phyloP scores from a whole-genome alignment of 352 stramenopile species.

The Blastocystis sp. region DNA sequence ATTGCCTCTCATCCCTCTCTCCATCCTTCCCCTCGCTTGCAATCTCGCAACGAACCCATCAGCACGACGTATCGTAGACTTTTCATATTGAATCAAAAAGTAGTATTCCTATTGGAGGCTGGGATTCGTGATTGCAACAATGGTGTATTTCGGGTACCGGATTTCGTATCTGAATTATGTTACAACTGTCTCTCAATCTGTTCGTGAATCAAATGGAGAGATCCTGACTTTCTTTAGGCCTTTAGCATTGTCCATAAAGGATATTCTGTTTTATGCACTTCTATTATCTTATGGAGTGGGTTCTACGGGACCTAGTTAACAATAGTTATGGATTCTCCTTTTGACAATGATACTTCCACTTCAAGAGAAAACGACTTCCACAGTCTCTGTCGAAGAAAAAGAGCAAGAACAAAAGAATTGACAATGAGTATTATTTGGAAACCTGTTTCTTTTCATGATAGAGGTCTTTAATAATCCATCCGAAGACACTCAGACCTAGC shows the following conservation, averaged over 20 bases:
- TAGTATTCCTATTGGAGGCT: constrained; percentile 40
- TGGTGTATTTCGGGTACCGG: constrained; percentile 18
- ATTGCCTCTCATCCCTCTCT: constrained; percentile 18
- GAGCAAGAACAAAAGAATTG: background rate
- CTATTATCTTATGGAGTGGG: background rate
- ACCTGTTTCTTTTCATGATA: too few species aligned
- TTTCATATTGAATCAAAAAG: background rate
- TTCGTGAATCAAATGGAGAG: background rate
- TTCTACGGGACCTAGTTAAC: background rate
- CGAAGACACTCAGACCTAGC: background rate
- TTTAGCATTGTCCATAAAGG: background rate
- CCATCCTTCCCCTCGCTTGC: background rate
- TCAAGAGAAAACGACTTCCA: background rate
- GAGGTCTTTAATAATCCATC: too few species aligned
- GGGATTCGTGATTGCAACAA: background rate
- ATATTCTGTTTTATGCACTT: background rate
- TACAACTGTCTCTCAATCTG: background rate
- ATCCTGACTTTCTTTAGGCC: constrained; percentile 1
- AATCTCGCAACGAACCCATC: background rate
- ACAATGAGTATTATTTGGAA: background rate
- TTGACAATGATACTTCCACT: background rate
- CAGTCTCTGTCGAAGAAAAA: background rate
- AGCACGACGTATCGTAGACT: background rate
- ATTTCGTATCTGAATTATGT: constrained; percentile 4
- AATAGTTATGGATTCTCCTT: background rate